These are phyloP conservation scores for Arthrobotrys conoides DNA, from an alignment of 2,329 filamentous ascomycete genomes.

Conservation along the genomic window DNA sequence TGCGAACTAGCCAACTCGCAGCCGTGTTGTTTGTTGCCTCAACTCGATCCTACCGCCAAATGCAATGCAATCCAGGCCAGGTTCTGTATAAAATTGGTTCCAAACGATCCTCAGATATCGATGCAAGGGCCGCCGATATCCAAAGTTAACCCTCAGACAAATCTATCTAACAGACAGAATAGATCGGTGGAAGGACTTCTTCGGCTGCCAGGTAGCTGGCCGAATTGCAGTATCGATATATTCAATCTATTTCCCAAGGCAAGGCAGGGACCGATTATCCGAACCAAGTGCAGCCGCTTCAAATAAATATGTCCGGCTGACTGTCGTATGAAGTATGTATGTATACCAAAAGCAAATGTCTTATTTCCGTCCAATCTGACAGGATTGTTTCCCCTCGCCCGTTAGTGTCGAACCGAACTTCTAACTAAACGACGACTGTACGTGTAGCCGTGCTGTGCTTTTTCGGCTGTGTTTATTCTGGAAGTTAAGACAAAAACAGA, in stretches of 20 bases:
- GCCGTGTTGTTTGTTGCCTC: constrained; percentile 23
- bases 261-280: constrained; percentile 37
- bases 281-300: constrained; percentile 12
- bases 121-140: constrained; percentile 20
- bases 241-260: constrained; percentile 27
- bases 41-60: constrained; percentile 2
- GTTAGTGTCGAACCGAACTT: constrained; percentile 22
- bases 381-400: constrained; percentile 18
- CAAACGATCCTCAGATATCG: constrained; percentile 9
- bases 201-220: constrained; percentile 15
- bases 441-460: constrained; percentile 1
- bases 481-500: background rate
- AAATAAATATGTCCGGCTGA: background rate
- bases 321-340: constrained; percentile 3
- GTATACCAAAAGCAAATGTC: constrained; percentile 15
- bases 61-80: background rate
- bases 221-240: constrained; percentile 42
- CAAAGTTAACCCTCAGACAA: constrained; percentile 40
- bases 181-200: constrained; percentile 9
- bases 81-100: constrained; percentile 11
- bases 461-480: background rate
- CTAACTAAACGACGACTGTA: background rate
- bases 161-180: constrained; percentile 27
- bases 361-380: constrained; percentile 49
- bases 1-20: constrained; percentile 19